Conservation (phyloP, 2,329 filamentous ascomycete species). For the Diaporthe sp. region DNA sequence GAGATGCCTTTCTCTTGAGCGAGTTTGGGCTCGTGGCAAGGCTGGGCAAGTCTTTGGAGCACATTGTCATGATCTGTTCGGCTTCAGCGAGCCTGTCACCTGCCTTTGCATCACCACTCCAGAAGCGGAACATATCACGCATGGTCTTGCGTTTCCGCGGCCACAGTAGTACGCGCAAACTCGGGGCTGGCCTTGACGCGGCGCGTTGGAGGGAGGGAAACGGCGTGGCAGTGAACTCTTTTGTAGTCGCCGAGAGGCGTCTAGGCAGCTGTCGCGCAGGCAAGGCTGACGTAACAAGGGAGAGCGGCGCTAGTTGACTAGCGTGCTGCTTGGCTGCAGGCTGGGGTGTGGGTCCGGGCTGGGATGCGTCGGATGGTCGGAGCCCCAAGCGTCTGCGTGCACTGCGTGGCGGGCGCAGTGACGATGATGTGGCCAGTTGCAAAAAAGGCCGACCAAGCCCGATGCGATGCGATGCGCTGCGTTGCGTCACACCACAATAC, state of each 20-base stretch:
- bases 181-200: constrained; percentile 18
- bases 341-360: constrained; percentile 34
- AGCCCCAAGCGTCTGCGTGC: constrained; percentile 37
- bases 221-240: constrained; percentile 9
- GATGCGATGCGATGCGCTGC: constrained; percentile 28
- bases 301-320: constrained; percentile 39
- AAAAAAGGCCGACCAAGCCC: constrained; percentile 43
- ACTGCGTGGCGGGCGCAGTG: constrained; percentile 35
- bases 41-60: constrained; percentile 29
- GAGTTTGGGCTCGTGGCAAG: constrained; percentile 45
- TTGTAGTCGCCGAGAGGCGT: constrained; percentile 40
- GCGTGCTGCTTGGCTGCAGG: constrained; percentile 39
- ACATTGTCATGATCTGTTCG: constrained; percentile 55
- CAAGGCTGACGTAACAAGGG: constrained; percentile 50
- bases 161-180: constrained; percentile 40
- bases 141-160: constrained; percentile 55
- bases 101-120: constrained; percentile 70
- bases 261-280: constrained; percentile 37
- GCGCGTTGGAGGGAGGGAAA: not conserved
- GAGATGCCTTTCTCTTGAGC: constrained; percentile 57
- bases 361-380: constrained; percentile 43
- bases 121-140: constrained; percentile 71
- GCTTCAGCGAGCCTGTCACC: constrained; percentile 63
- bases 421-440: constrained; percentile 49
- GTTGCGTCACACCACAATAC: constrained; percentile 33